A percentile compares a stretch with the other conserved stretches of the same genome.
Evolutionary conservation across 1,284 basidiomycete species (phyloP).

Genomic region (Moesziomyces antarcticus): DNA sequence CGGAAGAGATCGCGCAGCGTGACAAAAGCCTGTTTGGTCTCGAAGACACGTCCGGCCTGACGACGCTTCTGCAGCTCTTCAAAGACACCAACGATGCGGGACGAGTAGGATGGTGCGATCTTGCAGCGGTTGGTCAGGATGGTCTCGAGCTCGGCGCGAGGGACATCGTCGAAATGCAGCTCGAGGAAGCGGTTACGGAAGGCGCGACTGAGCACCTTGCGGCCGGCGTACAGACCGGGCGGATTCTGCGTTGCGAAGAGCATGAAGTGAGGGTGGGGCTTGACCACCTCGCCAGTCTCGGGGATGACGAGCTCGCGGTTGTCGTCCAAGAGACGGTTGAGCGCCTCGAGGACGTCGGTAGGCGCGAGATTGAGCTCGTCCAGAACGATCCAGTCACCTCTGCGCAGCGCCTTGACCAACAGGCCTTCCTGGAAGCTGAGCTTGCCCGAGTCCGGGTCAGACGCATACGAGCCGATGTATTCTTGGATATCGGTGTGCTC

Average conservation of each 20-base stretch:
- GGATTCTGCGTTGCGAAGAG: constrained; percentile 99
- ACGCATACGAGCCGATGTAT: constrained; percentile 95
- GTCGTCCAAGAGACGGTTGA: constrained; percentile 95
- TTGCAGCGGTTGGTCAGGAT: constrained; percentile 72
- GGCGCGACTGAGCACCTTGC: constrained; percentile 93
- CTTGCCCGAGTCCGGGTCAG: constrained; percentile 89
- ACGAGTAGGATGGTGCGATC: constrained; percentile 75
- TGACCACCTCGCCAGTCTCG: constrained; percentile 93
- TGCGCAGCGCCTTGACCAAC: constrained; percentile 88
- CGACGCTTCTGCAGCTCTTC: constrained; percentile 91
- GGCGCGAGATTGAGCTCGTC: constrained; percentile 98
- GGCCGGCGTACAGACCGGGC: constrained; percentile 93
- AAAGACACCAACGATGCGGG: constrained; percentile 91
- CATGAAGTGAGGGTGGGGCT: constrained; percentile 95
- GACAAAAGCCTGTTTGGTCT: constrained; percentile 95
- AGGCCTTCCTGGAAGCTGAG: constrained; percentile 90
- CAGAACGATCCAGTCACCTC: constrained; percentile 97
- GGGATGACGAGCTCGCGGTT: constrained; percentile 96
- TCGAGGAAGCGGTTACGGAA: constrained; percentile 99
- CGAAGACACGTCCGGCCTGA: constrained; percentile 90
- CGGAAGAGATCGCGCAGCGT: constrained; percentile 97
- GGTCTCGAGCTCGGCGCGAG: constrained; percentile 89
- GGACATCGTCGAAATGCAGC: constrained; percentile 97
- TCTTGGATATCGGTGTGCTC: constrained; percentile 99
- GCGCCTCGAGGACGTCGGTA: constrained; percentile 95